Conservation (phyloP, 331 rosid genomes). For the Cydonia oblonga region DNA sequence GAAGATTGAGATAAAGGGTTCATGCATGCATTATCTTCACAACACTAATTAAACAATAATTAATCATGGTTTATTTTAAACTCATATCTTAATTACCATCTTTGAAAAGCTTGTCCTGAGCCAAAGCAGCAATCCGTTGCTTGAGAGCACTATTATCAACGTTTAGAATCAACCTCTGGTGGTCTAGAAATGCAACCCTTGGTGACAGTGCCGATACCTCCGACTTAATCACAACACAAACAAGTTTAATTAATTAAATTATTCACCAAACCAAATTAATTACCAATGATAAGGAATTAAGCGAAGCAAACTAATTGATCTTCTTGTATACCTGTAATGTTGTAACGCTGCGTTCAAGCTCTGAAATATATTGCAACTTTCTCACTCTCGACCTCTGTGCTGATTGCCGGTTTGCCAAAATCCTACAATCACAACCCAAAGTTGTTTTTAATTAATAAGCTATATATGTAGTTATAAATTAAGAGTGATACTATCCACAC, state of each 20-base stretch:
- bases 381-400: slow-evolving; percentile 35
- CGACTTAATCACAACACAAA: slow-evolving; percentile 25
- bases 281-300: neutral
- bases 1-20: neutral
- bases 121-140: slow-evolving; percentile 93
- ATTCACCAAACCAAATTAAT: neutral
- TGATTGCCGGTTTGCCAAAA: slow-evolving; percentile 63
- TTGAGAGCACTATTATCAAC: slow-evolving; percentile 84
- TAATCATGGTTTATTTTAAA: neutral
- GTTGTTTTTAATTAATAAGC: neutral
- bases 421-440: slow-evolving; percentile 19
- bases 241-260: neutral
- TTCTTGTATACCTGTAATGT: slow-evolving; percentile 50
- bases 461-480: neutral
- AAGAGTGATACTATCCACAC: neutral
- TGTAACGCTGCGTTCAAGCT: slow-evolving; percentile 83
- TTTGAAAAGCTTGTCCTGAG: slow-evolving; percentile 93
- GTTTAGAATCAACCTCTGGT: slow-evolving; percentile 86
- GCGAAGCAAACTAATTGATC: neutral
- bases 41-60: neutral
- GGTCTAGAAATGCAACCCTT: slow-evolving; percentile 87
- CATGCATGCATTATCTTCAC: neutral
- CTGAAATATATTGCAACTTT: slow-evolving; percentile 71
- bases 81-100: slow-evolving; percentile 39
- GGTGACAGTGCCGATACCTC: slow-evolving; percentile 96